Evolutionary conservation across 2,329 filamentous ascomycete genomes (phyloP).

Genomic region (Penicillium sp.): DNA sequence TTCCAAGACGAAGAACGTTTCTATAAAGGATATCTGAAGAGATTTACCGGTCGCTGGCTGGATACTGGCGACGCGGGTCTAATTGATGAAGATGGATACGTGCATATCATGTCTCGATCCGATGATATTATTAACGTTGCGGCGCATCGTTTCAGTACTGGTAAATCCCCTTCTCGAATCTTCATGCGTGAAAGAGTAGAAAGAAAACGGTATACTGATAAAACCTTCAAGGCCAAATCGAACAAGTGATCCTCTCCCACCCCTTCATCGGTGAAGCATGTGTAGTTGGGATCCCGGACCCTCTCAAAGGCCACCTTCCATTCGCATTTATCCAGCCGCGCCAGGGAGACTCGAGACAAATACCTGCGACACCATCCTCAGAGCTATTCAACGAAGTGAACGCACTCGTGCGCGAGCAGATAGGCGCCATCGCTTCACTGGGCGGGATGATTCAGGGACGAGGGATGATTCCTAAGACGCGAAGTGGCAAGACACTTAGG

Average conservation of each 20-base stretch:
- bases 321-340: slow-evolving; percentile 79
- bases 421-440: slow-evolving; percentile 81
- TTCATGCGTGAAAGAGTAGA: not conserved
- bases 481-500: slow-evolving; percentile 86
- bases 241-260: slow-evolving; percentile 84
- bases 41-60: slow-evolving; percentile 78
- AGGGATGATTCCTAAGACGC: slow-evolving; percentile 86
- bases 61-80: slow-evolving; percentile 90
- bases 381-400: slow-evolving; percentile 48
- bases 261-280: slow-evolving; percentile 77
- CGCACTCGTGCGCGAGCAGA: slow-evolving; percentile 68
- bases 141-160: slow-evolving; percentile 84
- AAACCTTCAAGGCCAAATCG: slow-evolving; percentile 71
- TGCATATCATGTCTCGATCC: slow-evolving; percentile 61
- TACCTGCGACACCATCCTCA: slow-evolving; percentile 38
- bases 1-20: slow-evolving; percentile 86
- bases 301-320: slow-evolving; percentile 83
- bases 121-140: slow-evolving; percentile 97
- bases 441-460: slow-evolving; percentile 82
- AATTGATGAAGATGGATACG: slow-evolving; percentile 70
- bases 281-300: slow-evolving; percentile 80
- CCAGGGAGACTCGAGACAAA: slow-evolving; percentile 39
- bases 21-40: slow-evolving; percentile 77
- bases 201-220: not conserved
- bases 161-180: slow-evolving; percentile 45